Evolutionary conservation across 2,329 filamentous ascomycete genomes (phyloP), one percentile per base, ranked within the genome.

Genomic region (Zarea fungicola): DNA sequence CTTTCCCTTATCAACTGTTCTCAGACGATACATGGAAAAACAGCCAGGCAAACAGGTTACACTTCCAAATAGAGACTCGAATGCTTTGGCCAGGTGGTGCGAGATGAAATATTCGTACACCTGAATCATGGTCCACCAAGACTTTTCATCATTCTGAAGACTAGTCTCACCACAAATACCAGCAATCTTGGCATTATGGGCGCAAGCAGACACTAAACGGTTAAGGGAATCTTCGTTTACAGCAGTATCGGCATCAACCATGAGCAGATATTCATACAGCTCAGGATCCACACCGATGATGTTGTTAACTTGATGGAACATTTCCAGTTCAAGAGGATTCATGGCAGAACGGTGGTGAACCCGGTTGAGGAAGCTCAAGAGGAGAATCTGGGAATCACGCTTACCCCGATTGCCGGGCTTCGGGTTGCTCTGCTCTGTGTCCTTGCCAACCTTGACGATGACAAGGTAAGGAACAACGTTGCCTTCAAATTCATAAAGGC

Each of bases 51-150:
- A 84, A 85, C 93, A 99, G 52, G 93, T 99, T 53, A 99, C 93
- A 67, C 89, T 95, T 63, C 91, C 93, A 63, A 99, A 99, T 52
- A 99, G 81, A 52, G 90, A 96, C 67, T 99, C 93, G 64, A 99
- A 99, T 54, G 93, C 89, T 74, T 99, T 99, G 47, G 93, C 78
- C 65, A 99, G 73, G 69, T 99, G 87, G 76, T 99, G 93, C 25
- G 93, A 97, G 63, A 99, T 99, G 68, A 91, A 99, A 75, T 99
- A 99, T 68, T 99, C 93, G 72, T 99, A 99, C 56, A 99, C 93
- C 67, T 99, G 93, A 62, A 99, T 99, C 93, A 99, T 99, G 11
- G 93, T 99, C 89, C 89, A 96, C 90, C 91, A 97, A 60, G 85
- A 91, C 57, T 85, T 80, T 60, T 96, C 89, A 66, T 96, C 92